Evolutionary conservation across 108 stramenopile genomes (phyloP).

Genomic region (Skeletonema potamos): DNA sequence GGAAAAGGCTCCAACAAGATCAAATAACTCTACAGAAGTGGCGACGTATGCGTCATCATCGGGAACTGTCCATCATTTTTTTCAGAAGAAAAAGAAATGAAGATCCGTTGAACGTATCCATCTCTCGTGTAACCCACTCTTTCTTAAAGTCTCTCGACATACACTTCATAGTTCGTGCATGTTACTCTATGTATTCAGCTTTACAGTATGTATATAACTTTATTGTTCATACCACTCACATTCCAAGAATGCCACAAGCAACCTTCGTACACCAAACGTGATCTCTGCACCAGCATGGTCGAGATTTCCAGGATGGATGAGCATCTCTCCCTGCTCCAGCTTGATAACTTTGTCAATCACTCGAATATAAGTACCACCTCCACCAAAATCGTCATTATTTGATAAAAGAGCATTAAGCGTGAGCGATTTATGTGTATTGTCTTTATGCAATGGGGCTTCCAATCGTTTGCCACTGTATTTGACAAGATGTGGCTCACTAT

Average conservation of each 20-base stretch:
- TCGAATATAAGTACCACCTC: constrained; percentile 54
- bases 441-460: constrained; percentile 18
- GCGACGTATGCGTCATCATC: too few species aligned
- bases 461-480: constrained; percentile 25
- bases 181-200: too few species aligned
- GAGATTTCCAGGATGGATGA: constrained; percentile 38
- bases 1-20: not conserved
- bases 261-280: constrained; percentile 26
- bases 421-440: constrained; percentile 29
- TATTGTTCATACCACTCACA: constrained; percentile 14
- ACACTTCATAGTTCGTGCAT: too few species aligned
- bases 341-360: constrained; percentile 40
- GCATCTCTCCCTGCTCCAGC: constrained; percentile 46
- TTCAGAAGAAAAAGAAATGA: too few species aligned
- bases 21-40: too few species aligned
- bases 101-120: too few species aligned
- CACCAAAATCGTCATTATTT: constrained; percentile 24
- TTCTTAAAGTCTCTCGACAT: too few species aligned
- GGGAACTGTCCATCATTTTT: too few species aligned
- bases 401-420: constrained; percentile 42
- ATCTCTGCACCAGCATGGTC: constrained; percentile 38
- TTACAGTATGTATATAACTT: too few species aligned
- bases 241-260: constrained; percentile 29
- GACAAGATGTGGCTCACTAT: constrained; percentile 44
- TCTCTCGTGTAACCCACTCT: too few species aligned